Conservation (phyloP, 108 stramenopile genomes). For the Nannochloropsis oceanica region DNA sequence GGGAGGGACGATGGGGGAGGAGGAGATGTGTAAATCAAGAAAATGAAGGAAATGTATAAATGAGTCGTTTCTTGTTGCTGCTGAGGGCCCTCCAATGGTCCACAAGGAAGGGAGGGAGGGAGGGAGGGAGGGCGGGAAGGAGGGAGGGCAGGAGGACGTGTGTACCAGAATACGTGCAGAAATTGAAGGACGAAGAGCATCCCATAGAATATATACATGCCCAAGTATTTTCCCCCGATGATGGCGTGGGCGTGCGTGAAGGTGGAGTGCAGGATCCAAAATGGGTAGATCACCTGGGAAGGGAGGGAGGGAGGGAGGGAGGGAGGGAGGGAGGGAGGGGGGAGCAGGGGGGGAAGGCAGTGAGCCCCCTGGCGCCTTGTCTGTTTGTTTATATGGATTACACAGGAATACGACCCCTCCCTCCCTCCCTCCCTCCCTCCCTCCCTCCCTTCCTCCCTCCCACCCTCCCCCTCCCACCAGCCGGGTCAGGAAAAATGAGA, state of each 20-base stretch:
- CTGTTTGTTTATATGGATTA: neutral
- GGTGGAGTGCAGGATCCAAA: neutral
- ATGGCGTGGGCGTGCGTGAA: neutral
- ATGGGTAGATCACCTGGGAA: neutral
- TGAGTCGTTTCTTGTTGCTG: too few relatives aligned
- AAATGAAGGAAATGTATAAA: too few relatives aligned
- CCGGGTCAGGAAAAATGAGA: slow-evolving; percentile 24
- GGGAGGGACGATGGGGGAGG: neutral
- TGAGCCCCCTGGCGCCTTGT: neutral
- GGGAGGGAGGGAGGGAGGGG: neutral
- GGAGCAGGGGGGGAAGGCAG: neutral
- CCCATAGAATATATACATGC: neutral
- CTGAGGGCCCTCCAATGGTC: too few relatives aligned
- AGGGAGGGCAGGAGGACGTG: too few relatives aligned
- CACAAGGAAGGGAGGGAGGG: too few relatives aligned
- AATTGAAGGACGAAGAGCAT: neutral
- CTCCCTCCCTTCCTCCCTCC: neutral
- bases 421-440: neutral
- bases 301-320: neutral
- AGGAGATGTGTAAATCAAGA: neutral
- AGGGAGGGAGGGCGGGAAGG: too few relatives aligned
- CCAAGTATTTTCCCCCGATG: neutral
- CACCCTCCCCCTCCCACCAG: slow-evolving; percentile 3
- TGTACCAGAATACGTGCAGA: neutral
- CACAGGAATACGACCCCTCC: neutral